Evolutionary conservation across 169 alveolate genomes (phyloP).

Genomic region (Eimeria tenella): DNA sequence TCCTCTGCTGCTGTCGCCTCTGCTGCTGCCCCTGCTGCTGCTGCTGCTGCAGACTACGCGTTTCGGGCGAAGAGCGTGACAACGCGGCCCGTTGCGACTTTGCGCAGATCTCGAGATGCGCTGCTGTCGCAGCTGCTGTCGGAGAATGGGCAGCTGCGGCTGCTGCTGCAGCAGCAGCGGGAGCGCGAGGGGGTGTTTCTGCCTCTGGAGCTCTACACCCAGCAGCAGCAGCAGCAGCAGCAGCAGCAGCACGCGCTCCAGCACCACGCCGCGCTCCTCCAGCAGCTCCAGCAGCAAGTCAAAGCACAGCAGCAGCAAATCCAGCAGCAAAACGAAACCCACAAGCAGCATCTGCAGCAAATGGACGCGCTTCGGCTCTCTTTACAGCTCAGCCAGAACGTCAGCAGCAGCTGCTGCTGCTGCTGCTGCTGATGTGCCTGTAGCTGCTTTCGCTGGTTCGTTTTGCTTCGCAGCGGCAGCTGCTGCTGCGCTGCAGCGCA

Average conservation of each 20-base stretch:
- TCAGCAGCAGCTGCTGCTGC: not conserved
- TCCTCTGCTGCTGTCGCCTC: not conserved
- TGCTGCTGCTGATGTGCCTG: not conserved
- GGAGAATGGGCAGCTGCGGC: slow-evolving; percentile 65
- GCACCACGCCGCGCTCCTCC: not conserved
- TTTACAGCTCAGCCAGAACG: not conserved
- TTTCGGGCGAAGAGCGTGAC: slow-evolving; percentile 67
- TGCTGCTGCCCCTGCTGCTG: not conserved
- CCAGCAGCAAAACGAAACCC: not conserved
- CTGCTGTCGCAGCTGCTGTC: slow-evolving; percentile 42
- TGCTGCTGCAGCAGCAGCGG: slow-evolving; percentile 60
- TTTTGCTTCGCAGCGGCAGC: not conserved
- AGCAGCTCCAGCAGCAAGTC: slow-evolving; percentile 4
- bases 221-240: slow-evolving; percentile 46
- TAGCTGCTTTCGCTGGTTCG: no score
- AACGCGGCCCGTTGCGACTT: slow-evolving; percentile 45
- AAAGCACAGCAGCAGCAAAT: not conserved
- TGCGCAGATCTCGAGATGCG: slow-evolving; percentile 38
- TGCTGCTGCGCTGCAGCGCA: not conserved
- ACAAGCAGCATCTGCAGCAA: not conserved
- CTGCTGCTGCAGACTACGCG: slow-evolving; percentile 55
- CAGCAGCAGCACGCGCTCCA: slow-evolving; percentile 41
- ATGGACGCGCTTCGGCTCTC: not conserved
- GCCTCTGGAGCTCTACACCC: slow-evolving; percentile 10
- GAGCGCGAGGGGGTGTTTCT: slow-evolving; percentile 68